Percentiles rank a stretch among this genome's conserved stretches.
These are phyloP conservation scores for Termitomyces heimii DNA, from an alignment of 768 basidiomycete genomes.

Conservation along the genomic window DNA sequence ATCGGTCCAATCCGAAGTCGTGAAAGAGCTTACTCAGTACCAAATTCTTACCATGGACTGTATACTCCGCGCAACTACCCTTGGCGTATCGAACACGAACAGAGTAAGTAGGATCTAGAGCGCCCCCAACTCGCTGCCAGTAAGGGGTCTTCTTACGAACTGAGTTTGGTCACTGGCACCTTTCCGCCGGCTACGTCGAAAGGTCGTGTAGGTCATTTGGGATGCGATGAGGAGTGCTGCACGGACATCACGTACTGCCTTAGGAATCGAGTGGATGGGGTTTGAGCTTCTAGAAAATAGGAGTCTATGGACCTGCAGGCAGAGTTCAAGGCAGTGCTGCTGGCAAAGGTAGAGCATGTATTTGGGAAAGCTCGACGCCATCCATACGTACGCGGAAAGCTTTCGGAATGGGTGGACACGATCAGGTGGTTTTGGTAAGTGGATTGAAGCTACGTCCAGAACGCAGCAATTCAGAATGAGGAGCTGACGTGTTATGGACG, in stretches of 20 bases:
- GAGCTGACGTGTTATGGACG: background rate
- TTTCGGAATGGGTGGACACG: background rate
- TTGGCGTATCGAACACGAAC: background rate
- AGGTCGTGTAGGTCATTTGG: background rate
- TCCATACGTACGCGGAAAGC: slow-evolving; percentile 1
- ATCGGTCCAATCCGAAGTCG: background rate
- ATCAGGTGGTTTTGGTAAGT: background rate
- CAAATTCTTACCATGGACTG: background rate
- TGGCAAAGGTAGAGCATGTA: background rate
- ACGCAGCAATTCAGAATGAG: background rate
- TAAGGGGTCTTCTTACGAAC: background rate
- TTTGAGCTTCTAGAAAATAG: background rate
- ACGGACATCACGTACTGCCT: background rate
- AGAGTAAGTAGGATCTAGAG: background rate
- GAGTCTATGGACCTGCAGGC: background rate
- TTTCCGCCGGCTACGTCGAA: background rate
- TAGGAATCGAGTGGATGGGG: background rate
- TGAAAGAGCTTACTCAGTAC: background rate
- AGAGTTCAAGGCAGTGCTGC: background rate
- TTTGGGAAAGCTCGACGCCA: background rate
- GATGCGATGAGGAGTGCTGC: background rate
- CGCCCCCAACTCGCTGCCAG: background rate
- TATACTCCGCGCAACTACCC: background rate
- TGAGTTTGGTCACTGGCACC: background rate
- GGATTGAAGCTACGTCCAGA: background rate